Evolutionary conservation across 495 filamentous ascomycete genomes (phyloP), one percentile per base, ranked within the genome.

Genomic region (Sabuloglossum arenarium): DNA sequence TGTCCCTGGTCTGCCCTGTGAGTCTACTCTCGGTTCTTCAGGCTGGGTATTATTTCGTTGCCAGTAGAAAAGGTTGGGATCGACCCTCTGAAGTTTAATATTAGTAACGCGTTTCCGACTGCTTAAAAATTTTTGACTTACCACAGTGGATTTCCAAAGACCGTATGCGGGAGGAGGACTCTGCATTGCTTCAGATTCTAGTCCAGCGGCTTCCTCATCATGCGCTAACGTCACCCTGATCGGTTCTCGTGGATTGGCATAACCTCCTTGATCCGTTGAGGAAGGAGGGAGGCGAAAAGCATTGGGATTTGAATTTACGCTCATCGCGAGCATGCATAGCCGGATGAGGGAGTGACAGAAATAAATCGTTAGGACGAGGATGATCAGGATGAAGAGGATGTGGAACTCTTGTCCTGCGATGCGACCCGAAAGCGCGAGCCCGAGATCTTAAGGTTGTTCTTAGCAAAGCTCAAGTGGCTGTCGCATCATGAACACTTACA

Each of bases 101-200:
- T 34, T 58, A 29, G 30, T 25, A 53, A 43, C 43, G 37, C 10
- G 39, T 10, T n/a, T 27, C 23, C 19, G n/a, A 12, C 53, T 11
- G 3, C 21, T 6, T 30, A 1, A 37, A 12, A 23, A 54, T 30
- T 34, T 12, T 19, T 27, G 51, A 80, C 81, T 66, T 77, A 88
- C 84, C 69, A 91, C 84, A 65, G 81, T 86, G 65, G 79, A 76
- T 58, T 85, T 71, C 87, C 86, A 94, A 10, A 85, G 64, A 1
- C 87, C 88, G 67, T 94, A 94, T n/a, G 86, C 86, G 16, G 88
- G 88, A 31, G 88, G 88, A 16, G 85, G 81, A 12, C 59, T 58
- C 21, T 28, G 47, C n/a, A n/a, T 28, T 9, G 14, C 31, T 21
- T 56, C 55, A 21, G 23, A 27, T 14, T 56, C 55, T 16, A 32